Evolutionary conservation across 1,284 basidiomycete species (phyloP).

Genomic region (Boletus sp.): DNA sequence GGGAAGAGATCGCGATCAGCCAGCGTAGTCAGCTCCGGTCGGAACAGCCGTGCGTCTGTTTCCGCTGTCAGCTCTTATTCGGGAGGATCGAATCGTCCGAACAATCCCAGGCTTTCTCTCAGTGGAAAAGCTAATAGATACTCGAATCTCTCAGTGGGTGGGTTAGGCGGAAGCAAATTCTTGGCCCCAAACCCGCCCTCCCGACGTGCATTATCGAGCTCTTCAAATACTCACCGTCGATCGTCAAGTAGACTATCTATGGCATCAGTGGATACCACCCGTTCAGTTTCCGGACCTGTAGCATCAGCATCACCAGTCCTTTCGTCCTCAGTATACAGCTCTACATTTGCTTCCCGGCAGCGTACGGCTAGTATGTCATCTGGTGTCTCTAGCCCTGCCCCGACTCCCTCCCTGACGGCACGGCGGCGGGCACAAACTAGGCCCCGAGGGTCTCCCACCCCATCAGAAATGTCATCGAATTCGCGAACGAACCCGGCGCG

Average conservation of each 20-base stretch:
- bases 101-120: constrained; percentile 30
- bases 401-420: constrained; percentile 34
- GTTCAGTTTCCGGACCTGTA: constrained; percentile 35
- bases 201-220: constrained; percentile 48
- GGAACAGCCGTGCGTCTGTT: constrained; percentile 49
- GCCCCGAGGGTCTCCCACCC: constrained; percentile 53
- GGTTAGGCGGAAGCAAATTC: constrained; percentile 40
- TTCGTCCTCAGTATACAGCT: constrained; percentile 45
- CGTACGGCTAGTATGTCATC: constrained; percentile 63
- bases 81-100: constrained; percentile 25
- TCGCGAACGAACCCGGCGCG: constrained; percentile 43
- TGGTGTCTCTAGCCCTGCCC: constrained; percentile 34
- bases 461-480: constrained; percentile 48
- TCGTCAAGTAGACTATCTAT: constrained; percentile 31
- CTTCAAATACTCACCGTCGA: constrained; percentile 38
- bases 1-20: constrained; percentile 60
- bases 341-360: constrained; percentile 79
- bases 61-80: constrained; percentile 27
- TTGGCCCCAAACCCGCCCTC: constrained; percentile 45
- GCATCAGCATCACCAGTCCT: constrained; percentile 25
- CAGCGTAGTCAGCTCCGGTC: constrained; percentile 57
- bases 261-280: constrained; percentile 27
- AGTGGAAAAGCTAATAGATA: constrained; percentile 40
- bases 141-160: constrained; percentile 46
- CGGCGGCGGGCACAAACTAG: constrained; percentile 42